Evolutionary conservation across 2,329 filamentous ascomycete species (phyloP).

Genomic region (Xylariaceae sp.): DNA sequence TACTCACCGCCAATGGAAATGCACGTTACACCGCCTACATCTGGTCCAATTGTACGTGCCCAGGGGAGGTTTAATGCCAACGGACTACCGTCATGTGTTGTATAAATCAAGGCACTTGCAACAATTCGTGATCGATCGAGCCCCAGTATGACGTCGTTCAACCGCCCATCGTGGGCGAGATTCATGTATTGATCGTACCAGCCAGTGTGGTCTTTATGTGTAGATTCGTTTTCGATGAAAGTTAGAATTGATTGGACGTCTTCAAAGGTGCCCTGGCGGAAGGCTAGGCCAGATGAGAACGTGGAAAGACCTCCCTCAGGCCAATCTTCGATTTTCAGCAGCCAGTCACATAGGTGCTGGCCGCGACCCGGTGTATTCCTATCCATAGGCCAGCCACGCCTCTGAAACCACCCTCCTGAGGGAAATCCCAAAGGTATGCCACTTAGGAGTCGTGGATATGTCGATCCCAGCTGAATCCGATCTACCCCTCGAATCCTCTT

Average conservation of each 20-base stretch:
- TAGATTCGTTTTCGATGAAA: conserved; percentile 47
- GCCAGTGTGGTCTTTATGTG: conserved; percentile 46
- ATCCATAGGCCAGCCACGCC: conserved; percentile 51
- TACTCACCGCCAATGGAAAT: conserved; percentile 54
- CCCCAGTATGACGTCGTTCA: conserved; percentile 53
- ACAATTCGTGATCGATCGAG: conserved; percentile 46
- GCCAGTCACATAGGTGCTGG: conserved; percentile 49
- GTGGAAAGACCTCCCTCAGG: conserved; percentile 36
- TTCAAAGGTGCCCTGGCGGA: conserved; percentile 41
- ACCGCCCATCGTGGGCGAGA: conserved; percentile 43
- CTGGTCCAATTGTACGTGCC: conserved; percentile 45
- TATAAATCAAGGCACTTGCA: conserved; percentile 53
- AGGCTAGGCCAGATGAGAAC: conserved; percentile 37
- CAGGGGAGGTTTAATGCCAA: conserved; percentile 52
- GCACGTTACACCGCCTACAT: conserved; percentile 57
- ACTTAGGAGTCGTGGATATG: conserved; percentile 55
- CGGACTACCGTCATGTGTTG: conserved; percentile 42
- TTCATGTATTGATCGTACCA: conserved; percentile 58
- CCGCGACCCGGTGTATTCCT: conserved; percentile 43
- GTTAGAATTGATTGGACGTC: conserved; percentile 47
- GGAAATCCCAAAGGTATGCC: conserved; percentile 45
- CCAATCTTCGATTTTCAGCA: conserved; percentile 50
- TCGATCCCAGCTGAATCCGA: conserved; percentile 53
- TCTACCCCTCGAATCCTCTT: conserved; percentile 48
- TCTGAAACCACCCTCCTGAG: conserved; percentile 49